phyloP scores from a whole-genome alignment of 371 early-diverging fungal species.

The Lichtheimia corymbifera region DNA sequence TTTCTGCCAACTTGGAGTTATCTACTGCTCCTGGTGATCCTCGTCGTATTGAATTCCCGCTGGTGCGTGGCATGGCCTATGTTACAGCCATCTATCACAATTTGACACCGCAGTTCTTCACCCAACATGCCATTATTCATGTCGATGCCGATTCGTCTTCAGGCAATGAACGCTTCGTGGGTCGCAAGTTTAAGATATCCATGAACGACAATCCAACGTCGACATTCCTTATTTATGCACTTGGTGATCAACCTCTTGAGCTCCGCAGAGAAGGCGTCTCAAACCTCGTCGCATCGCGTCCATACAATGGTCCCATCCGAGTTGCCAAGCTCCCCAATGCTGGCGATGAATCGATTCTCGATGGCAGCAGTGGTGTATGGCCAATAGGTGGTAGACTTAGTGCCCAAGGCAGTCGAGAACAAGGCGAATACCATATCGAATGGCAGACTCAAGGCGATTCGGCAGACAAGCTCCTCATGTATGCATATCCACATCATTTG shows the following conservation, averaged over 20 bases:
- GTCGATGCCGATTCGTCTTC: conserved; percentile 17
- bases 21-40: not conserved
- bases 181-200: conserved; percentile 36
- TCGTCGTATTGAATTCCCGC: conserved; percentile 38
- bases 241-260: conserved; percentile 34
- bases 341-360: conserved; percentile 37
- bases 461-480: conserved; percentile 28
- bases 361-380: conserved; percentile 49
- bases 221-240: conserved; percentile 40
- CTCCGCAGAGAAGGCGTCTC: conserved; percentile 17
- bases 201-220: conserved; percentile 40
- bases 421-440: conserved; percentile 44
- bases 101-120: conserved; percentile 55
- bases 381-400: conserved; percentile 37
- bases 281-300: conserved; percentile 25
- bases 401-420: conserved; percentile 11
- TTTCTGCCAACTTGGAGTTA: conserved; percentile 33
- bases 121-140: conserved; percentile 45
- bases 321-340: conserved; percentile 47
- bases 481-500: conserved; percentile 63
- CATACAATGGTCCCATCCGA: conserved; percentile 51
- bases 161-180: conserved; percentile 18
- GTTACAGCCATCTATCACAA: conserved; percentile 44
- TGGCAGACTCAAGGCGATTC: conserved; percentile 42
- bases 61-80: conserved; percentile 55